phyloP scores from a whole-genome alignment of 306 rosid species.

The Begonia peltatifolia region DNA sequence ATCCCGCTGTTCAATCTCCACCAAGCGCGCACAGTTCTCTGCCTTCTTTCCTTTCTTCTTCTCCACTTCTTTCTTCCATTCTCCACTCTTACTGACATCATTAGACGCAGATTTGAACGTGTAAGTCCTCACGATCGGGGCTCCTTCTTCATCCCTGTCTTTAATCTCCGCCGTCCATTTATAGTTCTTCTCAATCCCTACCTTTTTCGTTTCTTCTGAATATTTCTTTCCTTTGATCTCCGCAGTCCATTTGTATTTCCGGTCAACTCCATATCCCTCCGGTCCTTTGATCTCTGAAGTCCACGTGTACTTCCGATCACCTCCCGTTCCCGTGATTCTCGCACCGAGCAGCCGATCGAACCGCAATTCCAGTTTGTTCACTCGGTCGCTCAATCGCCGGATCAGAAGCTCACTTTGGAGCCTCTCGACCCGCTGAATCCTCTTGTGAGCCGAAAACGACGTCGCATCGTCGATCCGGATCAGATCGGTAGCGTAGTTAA shows the following conservation, averaged over 20 bases:
- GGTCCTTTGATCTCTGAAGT: constrained; percentile 61
- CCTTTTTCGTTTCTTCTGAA: constrained; percentile 10
- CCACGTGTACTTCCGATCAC: constrained; percentile 72
- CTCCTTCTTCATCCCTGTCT: constrained; percentile 38
- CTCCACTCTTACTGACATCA: constrained; percentile 13
- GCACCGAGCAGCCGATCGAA: constrained; percentile 33
- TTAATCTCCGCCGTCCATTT: constrained; percentile 80
- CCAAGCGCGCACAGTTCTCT: constrained; percentile 35
- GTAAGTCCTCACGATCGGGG: constrained; percentile 38
- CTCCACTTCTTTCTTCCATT: constrained; percentile 23
- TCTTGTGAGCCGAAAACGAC: constrained; percentile 16
- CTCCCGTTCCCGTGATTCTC: constrained; percentile 6
- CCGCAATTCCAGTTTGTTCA: constrained; percentile 52
- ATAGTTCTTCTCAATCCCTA: constrained; percentile 26
- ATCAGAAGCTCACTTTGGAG: constrained; percentile 24
- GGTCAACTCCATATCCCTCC: constrained; percentile 38
- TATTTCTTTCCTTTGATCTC: constrained; percentile 48
- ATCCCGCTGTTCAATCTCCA: constrained; percentile 65
- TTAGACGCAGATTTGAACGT: constrained; percentile 37
- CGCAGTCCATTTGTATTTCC: constrained; percentile 64
- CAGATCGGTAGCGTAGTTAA: constrained; percentile 42
- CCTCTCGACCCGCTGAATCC: constrained; percentile 33
- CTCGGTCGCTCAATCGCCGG: constrained; percentile 46
- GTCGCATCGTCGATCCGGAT: constrained; percentile 27
- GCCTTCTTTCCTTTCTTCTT: constrained; percentile 26